Evolutionary conservation across 148 eudicot species (phyloP).

Genomic region (Linanthus parryae): DNA sequence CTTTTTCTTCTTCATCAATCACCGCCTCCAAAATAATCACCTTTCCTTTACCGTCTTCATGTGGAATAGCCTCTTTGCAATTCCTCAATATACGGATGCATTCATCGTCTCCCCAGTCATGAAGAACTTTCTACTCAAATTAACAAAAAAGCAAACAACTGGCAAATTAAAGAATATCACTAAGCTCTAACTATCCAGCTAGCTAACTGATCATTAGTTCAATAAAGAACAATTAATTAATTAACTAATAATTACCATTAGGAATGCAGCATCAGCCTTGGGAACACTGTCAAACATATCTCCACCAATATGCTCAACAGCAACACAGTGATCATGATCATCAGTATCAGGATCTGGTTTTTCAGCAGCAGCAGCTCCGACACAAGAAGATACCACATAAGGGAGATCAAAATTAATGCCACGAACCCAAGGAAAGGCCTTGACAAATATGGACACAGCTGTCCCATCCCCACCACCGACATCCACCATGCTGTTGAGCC

Average conservation of each 20-base stretch:
- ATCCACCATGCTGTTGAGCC: conserved; percentile 47
- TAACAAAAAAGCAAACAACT: too few relatives aligned
- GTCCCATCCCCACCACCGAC: conserved; percentile 82
- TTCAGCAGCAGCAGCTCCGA: conserved; percentile 29
- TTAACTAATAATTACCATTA: conserved; percentile 26
- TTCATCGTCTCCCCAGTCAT: conserved; percentile 79
- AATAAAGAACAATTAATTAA: too few relatives aligned
- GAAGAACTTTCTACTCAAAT: conserved; percentile 52
- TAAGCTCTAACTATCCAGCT: too few relatives aligned
- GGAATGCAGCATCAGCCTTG: conserved; percentile 44
- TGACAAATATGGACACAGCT: conserved; percentile 27
- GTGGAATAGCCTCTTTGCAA: conserved; percentile 48
- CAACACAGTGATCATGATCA: conserved; percentile 1
- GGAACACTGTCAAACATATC: conserved; percentile 57
- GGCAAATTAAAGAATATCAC: too few relatives aligned
- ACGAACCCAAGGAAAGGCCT: conserved; percentile 42
- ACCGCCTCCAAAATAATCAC: conserved; percentile 63
- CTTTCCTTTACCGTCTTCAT: conserved; percentile 51
- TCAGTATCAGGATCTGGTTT: too few relatives aligned
- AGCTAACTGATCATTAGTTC: too few relatives aligned
- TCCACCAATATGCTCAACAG: conserved; percentile 50
- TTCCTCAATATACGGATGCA: conserved; percentile 49
- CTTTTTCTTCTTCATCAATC: conserved; percentile 34
- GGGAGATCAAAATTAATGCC: conserved; percentile 74
- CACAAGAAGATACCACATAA: conserved; percentile 56